These are phyloP conservation scores for Thymus quinquecostatus DNA, from an alignment of 257 asterid species.

Conservation along the genomic window DNA sequence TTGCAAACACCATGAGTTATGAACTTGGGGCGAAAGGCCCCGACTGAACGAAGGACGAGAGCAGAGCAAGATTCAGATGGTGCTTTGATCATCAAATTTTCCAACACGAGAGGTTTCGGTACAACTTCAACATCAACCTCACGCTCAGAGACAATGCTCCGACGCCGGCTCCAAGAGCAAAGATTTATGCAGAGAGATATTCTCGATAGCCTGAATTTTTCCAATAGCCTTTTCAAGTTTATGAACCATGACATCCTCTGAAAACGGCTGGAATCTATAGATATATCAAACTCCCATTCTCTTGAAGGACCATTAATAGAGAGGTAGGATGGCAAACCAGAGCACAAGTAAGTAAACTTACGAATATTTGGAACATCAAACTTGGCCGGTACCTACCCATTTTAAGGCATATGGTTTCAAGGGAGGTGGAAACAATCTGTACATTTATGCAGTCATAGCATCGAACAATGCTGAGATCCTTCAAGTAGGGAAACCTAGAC, in stretches of 20 bases:
- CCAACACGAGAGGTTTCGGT: neutral
- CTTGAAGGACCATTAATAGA: neutral
- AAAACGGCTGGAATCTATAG: neutral
- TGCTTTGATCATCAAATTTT: neutral
- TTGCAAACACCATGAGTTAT: neutral
- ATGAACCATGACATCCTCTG: constrained; percentile 16
- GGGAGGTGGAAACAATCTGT: neutral
- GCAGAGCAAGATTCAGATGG: neutral
- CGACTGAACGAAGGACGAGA: neutral
- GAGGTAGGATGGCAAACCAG: neutral
- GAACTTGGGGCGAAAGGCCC: neutral
- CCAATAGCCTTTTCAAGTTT: constrained; percentile 3
- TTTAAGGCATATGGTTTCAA: neutral
- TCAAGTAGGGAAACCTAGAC: constrained; percentile 14
- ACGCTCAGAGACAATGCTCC: neutral
- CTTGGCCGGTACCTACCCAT: too few relatives aligned
- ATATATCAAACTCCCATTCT: constrained; percentile 27
- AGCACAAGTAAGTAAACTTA: too few relatives aligned
- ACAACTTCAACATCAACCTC: neutral
- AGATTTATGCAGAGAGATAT: constrained; percentile 13
- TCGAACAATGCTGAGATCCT: neutral
- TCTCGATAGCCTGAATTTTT: constrained; percentile 3
- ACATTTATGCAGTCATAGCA: neutral
- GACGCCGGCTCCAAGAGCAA: fast-evolving
- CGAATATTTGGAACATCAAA: neutral